phyloP scores from a whole-genome alignment of 2,329 filamentous ascomycete species.

The Pestalotiopsis sp. region DNA sequence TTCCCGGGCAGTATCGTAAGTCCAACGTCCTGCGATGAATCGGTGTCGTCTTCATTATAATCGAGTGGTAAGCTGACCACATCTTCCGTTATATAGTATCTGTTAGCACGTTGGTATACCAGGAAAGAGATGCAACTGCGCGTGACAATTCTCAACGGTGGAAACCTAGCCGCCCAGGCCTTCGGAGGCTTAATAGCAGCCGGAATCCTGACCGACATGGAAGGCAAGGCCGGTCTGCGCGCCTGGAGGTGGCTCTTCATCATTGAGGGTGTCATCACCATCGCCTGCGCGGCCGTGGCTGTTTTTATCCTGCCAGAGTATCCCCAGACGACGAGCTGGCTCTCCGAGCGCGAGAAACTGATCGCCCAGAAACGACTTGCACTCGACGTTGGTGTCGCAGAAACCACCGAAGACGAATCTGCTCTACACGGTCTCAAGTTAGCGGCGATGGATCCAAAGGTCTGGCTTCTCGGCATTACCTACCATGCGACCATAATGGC shows the following conservation, averaged over 20 bases:
- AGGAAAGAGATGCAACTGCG: constrained; percentile 37
- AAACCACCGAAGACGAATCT: constrained; percentile 29
- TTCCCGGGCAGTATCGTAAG: constrained; percentile 15
- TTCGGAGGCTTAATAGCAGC: constrained; percentile 40
- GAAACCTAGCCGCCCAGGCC: constrained; percentile 35
- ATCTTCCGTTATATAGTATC: background rate
- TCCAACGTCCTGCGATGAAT: background rate
- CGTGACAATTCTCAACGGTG: constrained; percentile 37
- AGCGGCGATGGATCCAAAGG: constrained; percentile 37
- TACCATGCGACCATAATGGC: constrained; percentile 26
- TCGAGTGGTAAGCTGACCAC: background rate
- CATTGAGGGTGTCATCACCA: constrained; percentile 25
- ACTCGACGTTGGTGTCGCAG: constrained; percentile 22
- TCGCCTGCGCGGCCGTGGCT: constrained; percentile 19
- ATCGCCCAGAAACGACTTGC: constrained; percentile 26
- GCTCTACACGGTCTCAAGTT: constrained; percentile 30
- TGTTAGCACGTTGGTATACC: constrained; percentile 43
- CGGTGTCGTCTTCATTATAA: no score
- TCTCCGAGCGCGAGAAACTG: constrained; percentile 23
- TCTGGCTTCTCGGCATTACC: constrained; percentile 37
- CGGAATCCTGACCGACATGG: constrained; percentile 34
- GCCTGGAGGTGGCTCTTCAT: constrained; percentile 42
- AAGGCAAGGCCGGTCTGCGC: constrained; percentile 29
- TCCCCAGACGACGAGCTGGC: constrained; percentile 21
- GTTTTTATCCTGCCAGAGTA: constrained; percentile 23